A percentile compares a stretch with the other conserved stretches of the same genome.
phyloP scores from a whole-genome alignment of 495 filamentous ascomycete genomes.

The Achaetomiella virescens region DNA sequence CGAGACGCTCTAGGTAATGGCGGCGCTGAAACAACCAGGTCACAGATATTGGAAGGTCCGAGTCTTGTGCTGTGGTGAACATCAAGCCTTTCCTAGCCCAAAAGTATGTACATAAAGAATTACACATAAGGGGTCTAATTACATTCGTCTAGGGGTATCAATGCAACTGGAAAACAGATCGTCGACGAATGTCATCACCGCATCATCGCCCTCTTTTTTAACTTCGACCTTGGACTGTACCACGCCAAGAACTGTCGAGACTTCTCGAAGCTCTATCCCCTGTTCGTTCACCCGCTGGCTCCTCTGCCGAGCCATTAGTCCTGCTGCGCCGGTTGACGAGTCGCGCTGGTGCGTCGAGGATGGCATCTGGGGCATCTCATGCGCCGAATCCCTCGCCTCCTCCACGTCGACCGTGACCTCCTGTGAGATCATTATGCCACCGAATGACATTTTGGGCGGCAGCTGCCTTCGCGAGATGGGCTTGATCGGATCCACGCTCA shows the following conservation, averaged over 20 bases:
- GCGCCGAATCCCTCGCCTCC: background rate
- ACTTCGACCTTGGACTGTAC: slow-evolving; percentile 19
- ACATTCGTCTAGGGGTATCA: slow-evolving; percentile 17
- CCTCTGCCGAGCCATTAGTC: background rate
- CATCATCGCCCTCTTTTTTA: slow-evolving; percentile 20
- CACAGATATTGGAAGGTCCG: too few relatives aligned
- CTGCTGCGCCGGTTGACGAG: background rate
- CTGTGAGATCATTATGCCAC: slow-evolving; percentile 40
- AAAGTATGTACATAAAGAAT: background rate
- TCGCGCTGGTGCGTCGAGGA: background rate
- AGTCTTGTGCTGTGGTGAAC: too few relatives aligned
- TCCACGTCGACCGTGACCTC: slow-evolving; percentile 33
- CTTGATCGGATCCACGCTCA: background rate
- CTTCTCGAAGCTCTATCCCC: slow-evolving; percentile 11
- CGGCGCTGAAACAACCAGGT: too few relatives aligned
- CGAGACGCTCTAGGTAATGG: too few relatives aligned
- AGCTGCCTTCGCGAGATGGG: background rate
- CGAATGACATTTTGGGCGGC: slow-evolving; percentile 16
- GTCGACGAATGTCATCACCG: slow-evolving; percentile 34
- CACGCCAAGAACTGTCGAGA: slow-evolving; percentile 7
- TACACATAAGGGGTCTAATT: background rate
- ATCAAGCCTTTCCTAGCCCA: background rate
- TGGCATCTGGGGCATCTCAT: background rate
- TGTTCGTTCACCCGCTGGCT: slow-evolving; percentile 5
- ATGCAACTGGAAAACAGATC: slow-evolving; percentile 33